Evolutionary conservation across 1,284 basidiomycete species (phyloP), one percentile per base, ranked within the genome.

Genomic region (Pholiota adiposa): DNA sequence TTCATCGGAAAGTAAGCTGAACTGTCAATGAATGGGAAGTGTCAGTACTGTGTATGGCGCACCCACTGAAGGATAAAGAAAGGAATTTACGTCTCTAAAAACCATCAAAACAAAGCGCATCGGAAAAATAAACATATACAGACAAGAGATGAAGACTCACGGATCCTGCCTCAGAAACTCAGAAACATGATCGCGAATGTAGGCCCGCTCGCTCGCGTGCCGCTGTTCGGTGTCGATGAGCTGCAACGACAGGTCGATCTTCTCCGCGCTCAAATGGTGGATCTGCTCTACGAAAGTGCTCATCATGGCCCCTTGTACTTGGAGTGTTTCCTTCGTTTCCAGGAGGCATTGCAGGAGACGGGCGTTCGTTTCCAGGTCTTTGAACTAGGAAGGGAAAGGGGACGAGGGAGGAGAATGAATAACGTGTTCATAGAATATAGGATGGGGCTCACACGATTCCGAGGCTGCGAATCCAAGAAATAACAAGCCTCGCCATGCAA

Each of bases 391-490:
- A 34, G 8, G n/a, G 23, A 14, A 33, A 40, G 25, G n/a, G 36
- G 14, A 38, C 14, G 16, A 38, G 16, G 9, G 36, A 36, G n/a
- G n/a, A n/a, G n/a, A 33, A 33, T 60, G 18, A 41, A 33, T 12
- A 23, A 36, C 36, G 29, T 27, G 21, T 14, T 4, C 6, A 11
- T 4, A 38, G 12, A 18, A 3, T 7, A 18, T 33, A 23, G 18
- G 16, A 52, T 1, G 11, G 43, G 21, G 12, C 54, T 48, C 46
- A 57, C 59, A 31, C 19, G 44, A 21, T 53, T 50, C 21, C 55
- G 50, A 11, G 59, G 59, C 44, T 58, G 55, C 12, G 29, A 49
- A 14, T 54, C 51, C 29, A 57, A 34, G 55, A 57, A 61, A 29
- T 21, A 21, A 6, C 46, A 23, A 9, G 36, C 50, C 6, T 27